Evolutionary conservation across 202 grass and related monocot genomes (phyloP).

Genomic region (Schoenoplectus triqueter): DNA sequence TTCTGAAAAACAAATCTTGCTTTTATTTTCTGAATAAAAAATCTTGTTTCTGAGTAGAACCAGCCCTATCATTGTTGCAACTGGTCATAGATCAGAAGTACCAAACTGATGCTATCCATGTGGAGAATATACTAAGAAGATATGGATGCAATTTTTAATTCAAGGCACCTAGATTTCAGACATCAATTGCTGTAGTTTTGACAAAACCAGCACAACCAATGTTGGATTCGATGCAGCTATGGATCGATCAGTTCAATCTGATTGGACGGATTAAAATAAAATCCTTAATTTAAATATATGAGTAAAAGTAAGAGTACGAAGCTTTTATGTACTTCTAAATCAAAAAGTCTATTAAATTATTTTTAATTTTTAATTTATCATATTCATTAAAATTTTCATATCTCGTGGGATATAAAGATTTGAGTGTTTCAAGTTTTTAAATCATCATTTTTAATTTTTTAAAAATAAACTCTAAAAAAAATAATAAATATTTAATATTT

Average conservation of each 20-base stretch:
- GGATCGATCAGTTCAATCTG: background rate
- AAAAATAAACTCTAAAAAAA: too few species aligned
- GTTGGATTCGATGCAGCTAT: background rate
- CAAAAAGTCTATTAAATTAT: too few species aligned
- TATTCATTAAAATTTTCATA: too few species aligned
- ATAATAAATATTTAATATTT: too few species aligned
- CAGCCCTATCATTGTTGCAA: background rate
- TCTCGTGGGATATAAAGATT: too few species aligned
- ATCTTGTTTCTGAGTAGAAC: background rate
- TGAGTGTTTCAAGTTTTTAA: too few species aligned
- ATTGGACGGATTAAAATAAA: background rate
- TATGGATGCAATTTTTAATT: background rate
- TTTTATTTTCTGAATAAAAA: background rate
- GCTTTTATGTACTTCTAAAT: too few species aligned
- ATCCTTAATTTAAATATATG: background rate
- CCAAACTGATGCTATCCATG: slow-evolving; percentile 5
- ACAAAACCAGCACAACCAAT: slow-evolving; percentile 20
- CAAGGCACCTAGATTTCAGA: background rate
- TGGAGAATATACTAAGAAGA: slow-evolving; percentile 9
- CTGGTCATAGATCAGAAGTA: background rate
- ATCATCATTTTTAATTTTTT: too few species aligned
- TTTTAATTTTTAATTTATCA: too few species aligned
- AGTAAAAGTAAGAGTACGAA: background rate
- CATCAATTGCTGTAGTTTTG: background rate
- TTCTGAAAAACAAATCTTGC: too few species aligned